Conservation (phyloP, 2,329 filamentous ascomycete genomes). For the Fusarium citri region DNA sequence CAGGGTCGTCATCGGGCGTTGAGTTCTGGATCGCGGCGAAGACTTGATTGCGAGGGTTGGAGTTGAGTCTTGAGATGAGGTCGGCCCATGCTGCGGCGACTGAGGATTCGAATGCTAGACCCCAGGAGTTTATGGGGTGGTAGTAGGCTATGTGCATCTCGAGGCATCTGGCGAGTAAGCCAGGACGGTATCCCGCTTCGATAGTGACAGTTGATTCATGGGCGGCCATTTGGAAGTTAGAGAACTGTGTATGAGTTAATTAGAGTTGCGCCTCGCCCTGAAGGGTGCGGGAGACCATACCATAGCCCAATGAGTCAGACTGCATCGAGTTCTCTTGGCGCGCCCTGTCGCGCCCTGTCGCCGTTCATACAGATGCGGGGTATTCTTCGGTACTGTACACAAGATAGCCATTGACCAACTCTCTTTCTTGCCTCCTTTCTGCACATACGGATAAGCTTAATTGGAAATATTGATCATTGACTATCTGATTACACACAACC, state of each 20-base stretch:
- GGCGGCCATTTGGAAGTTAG: background rate
- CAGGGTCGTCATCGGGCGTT: fast-evolving
- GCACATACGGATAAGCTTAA: no score
- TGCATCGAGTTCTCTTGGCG: background rate
- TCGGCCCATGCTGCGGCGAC: slow-evolving; percentile 30
- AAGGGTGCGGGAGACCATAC: no score
- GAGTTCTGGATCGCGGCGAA: slow-evolving; percentile 14
- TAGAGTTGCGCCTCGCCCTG: no score
- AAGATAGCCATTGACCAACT: background rate
- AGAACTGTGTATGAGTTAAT: background rate
- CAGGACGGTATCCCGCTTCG: slow-evolving; percentile 27
- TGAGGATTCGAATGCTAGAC: slow-evolving; percentile 19
- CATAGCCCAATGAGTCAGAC: no score
- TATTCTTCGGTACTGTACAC: background rate
- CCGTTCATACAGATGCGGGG: background rate
- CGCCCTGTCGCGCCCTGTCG: no score
- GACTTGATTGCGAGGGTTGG: slow-evolving; percentile 25
- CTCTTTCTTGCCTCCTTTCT: background rate
- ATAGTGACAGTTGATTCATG: background rate
- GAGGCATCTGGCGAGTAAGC: slow-evolving; percentile 25
- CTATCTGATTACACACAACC: no score
- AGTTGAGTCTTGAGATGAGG: slow-evolving; percentile 22
- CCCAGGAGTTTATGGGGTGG: slow-evolving; percentile 27
- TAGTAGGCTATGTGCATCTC: slow-evolving; percentile 36
- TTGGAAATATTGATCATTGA: no score